Evolutionary conservation across 768 basidiomycete species (phyloP).

Genomic region (Arthromyces matolae): DNA sequence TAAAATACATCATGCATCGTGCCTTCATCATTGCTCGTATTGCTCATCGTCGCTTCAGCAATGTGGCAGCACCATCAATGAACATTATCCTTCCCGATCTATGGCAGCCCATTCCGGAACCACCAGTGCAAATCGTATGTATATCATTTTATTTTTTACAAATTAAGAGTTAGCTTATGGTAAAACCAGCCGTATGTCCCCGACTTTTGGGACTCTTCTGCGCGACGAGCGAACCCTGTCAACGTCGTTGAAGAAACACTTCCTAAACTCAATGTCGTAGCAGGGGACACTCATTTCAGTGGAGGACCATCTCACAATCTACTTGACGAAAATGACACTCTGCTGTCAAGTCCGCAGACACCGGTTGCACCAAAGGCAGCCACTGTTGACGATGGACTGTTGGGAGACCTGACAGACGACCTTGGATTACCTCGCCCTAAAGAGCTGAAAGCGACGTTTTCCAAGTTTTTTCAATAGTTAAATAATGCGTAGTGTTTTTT

Average conservation of each 20-base stretch:
- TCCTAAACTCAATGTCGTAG: conserved; percentile 44
- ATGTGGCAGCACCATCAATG: conserved; percentile 24
- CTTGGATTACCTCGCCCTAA: conserved; percentile 37
- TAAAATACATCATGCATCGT: too few relatives aligned
- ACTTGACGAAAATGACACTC: conserved; percentile 19
- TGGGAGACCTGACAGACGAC: conserved; percentile 45
- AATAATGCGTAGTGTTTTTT: not conserved
- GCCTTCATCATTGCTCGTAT: too few relatives aligned
- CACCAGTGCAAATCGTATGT: conserved; percentile 60
- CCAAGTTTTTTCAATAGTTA: conserved; percentile 27
- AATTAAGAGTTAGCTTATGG: conserved; percentile 7
- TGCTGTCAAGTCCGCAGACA: conserved; percentile 16
- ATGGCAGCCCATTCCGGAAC: conserved; percentile 37
- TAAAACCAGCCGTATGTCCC: conserved; percentile 41
- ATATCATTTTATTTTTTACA: conserved; percentile 5
- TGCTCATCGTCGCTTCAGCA: too few relatives aligned
- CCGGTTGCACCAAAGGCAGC: conserved; percentile 7
- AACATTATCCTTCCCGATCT: conserved; percentile 57
- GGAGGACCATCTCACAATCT: conserved; percentile 38
- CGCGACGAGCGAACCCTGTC: conserved; percentile 10
- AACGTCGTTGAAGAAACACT: conserved; percentile 25
- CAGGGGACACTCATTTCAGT: conserved; percentile 34
- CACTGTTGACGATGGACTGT: conserved; percentile 32
- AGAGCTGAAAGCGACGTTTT: conserved; percentile 28
- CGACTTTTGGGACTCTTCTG: conserved; percentile 41